Evolutionary conservation across 2,329 filamentous ascomycete species (phyloP).

Genomic region (Xylariaceae sp.): DNA sequence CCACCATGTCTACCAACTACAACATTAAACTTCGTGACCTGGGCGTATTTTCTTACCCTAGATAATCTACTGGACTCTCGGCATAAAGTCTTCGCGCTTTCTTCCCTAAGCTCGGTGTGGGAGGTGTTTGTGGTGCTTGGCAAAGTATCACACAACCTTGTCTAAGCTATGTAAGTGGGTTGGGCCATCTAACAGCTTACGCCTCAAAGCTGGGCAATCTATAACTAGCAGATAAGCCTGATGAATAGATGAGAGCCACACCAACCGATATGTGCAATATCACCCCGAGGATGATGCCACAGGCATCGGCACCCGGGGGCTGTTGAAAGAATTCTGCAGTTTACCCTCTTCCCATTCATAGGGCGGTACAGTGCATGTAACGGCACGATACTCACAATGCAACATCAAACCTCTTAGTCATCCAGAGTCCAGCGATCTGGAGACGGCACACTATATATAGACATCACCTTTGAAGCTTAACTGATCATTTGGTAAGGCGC

Average conservation of each 20-base stretch:
- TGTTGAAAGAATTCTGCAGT: background rate
- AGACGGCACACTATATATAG: constrained; percentile 10
- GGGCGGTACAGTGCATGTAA: background rate
- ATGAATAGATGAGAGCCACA: constrained; percentile 15
- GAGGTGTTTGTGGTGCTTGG: constrained; percentile 15
- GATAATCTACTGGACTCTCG: constrained; percentile 1
- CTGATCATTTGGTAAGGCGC: constrained; percentile 27
- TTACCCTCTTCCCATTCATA: background rate
- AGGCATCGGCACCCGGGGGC: background rate
- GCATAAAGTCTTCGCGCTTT: constrained; percentile 3
- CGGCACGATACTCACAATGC: background rate
- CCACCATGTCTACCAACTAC: background rate
- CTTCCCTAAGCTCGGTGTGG: background rate
- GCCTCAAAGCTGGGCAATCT: constrained; percentile 6
- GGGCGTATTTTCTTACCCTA: background rate
- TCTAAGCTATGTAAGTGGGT: background rate
- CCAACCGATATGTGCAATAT: background rate
- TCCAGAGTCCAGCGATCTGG: constrained; percentile 1
- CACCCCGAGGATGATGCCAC: background rate
- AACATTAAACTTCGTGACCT: constrained; percentile 6
- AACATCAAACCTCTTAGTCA: constrained; percentile 17
- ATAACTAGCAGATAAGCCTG: constrained; percentile 11
- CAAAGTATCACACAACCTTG: constrained; percentile 10
- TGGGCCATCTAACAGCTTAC: constrained; percentile 4
- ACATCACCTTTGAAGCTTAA: constrained; percentile 8